Conservation (phyloP, 345 rosid species). For the Bretschneidera sinensis region DNA sequence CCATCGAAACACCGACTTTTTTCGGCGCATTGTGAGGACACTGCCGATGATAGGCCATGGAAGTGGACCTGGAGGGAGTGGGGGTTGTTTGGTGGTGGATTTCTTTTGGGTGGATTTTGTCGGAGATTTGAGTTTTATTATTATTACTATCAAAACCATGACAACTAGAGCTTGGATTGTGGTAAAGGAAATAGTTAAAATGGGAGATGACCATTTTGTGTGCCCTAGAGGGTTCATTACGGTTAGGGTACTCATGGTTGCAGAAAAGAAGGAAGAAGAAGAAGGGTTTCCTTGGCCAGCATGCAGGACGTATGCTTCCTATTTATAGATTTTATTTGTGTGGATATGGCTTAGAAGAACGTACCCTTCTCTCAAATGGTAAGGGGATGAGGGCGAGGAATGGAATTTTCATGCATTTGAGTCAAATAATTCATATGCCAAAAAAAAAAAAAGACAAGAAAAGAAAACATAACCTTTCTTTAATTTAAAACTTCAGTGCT, state of each 20-base stretch:
- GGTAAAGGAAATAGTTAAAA: not conserved
- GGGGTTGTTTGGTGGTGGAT: not conserved
- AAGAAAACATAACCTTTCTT: too few relatives aligned
- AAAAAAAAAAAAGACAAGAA: too few relatives aligned
- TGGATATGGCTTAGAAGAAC: too few relatives aligned
- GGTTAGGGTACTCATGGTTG: not conserved
- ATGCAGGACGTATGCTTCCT: too few relatives aligned
- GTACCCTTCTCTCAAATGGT: too few relatives aligned
- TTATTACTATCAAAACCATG: not conserved
- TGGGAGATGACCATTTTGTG: not conserved
- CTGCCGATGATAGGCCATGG: slow-evolving; percentile 40
- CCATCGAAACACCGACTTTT: slow-evolving; percentile 36
- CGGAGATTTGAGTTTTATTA: not conserved
- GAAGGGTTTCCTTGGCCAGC: too few relatives aligned
- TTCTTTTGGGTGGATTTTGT: not conserved
- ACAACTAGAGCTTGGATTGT: not conserved
- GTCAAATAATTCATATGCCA: too few relatives aligned
- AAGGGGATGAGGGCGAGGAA: too few relatives aligned
- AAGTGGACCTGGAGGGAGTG: slow-evolving; percentile 39
- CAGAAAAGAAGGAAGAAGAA: not conserved
- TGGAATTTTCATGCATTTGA: too few relatives aligned
- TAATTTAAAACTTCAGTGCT: too few relatives aligned
- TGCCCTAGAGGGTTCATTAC: not conserved
- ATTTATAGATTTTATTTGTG: too few relatives aligned
- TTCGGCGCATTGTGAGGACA: slow-evolving; percentile 29